Conservation (phyloP, 176 grass and related monocot genomes). For the Cocos nucifera region DNA sequence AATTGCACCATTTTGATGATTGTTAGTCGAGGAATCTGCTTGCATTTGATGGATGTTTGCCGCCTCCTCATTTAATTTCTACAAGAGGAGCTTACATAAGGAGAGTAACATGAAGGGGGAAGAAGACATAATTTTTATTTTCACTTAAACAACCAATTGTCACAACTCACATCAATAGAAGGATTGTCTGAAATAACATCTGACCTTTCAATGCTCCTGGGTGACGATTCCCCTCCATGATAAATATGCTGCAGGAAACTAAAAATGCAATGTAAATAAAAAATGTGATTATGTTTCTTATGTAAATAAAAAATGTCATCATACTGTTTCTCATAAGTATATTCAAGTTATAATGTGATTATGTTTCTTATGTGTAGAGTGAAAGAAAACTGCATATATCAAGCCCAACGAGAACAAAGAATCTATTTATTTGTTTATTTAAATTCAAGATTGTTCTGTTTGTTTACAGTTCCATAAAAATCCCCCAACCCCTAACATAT, state of each 20-base stretch:
- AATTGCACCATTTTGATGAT: conserved; percentile 17
- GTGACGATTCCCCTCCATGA: conserved; percentile 87
- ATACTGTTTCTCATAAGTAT: no score
- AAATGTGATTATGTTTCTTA: no score
- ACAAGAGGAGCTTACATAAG: conserved; percentile 20
- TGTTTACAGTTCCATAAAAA: no score
- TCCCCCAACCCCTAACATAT: no score
- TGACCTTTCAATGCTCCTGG: conserved; percentile 65
- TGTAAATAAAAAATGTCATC: no score
- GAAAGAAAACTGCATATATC: no score
- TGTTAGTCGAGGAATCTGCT: conserved; percentile 35
- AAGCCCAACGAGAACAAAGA: no score
- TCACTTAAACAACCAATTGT: conserved; percentile 14
- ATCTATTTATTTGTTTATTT: no score
- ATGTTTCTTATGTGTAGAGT: no score
- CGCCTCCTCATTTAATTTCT: conserved; percentile 84
- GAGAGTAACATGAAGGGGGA: neutral
- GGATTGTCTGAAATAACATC: conserved; percentile 85
- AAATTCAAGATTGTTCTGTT: no score
- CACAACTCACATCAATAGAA: conserved; percentile 58
- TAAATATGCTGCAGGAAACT: conserved; percentile 49
- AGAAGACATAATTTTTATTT: conserved; percentile 8
- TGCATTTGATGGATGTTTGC: conserved; percentile 27
- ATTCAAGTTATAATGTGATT: no score
- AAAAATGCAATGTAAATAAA: no score